These are phyloP conservation scores for Russula emetica DNA, from an alignment of 768 basidiomycete species.

Conservation along the genomic window DNA sequence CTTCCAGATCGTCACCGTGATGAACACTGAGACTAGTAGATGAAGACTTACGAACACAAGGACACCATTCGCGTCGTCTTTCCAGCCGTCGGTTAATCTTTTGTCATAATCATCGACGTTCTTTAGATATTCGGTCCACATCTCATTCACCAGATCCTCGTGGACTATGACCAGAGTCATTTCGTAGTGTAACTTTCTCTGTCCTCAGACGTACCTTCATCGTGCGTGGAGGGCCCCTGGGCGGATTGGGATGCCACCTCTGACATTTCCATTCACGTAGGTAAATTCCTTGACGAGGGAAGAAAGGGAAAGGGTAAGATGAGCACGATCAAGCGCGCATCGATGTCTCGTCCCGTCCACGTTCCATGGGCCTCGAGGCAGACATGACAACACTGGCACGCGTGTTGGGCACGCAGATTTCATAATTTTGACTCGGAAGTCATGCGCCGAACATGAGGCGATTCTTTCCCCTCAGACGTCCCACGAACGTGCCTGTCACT, in stretches of 20 bases:
- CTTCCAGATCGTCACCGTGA: constrained; percentile 1
- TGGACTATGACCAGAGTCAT: not conserved
- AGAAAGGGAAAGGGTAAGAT: not conserved
- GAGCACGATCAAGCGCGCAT: not conserved
- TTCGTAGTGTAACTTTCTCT: not conserved
- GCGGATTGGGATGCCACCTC: not conserved
- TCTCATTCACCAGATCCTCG: constrained; percentile 1
- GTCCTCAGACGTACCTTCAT: not conserved
- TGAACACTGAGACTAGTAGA: not conserved
- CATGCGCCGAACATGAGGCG: not conserved
- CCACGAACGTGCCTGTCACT: too few relatives aligned
- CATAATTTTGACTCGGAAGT: too few relatives aligned
- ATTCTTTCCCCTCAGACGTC: too few relatives aligned
- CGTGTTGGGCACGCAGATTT: too few relatives aligned
- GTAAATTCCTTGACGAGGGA: not conserved
- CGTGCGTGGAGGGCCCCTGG: too few relatives aligned
- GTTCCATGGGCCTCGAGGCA: not conserved
- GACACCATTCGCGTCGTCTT: constrained; percentile 19
- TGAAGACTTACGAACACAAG: constrained; percentile 24
- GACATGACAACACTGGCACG: too few relatives aligned
- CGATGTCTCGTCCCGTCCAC: not conserved
- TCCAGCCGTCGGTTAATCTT: constrained; percentile 14
- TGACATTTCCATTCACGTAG: not conserved
- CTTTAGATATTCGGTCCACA: constrained; percentile 21
- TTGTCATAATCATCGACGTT: constrained; percentile 19